Conservation (phyloP, 345 rosid species). For the Rhizophora apiculata region DNA sequence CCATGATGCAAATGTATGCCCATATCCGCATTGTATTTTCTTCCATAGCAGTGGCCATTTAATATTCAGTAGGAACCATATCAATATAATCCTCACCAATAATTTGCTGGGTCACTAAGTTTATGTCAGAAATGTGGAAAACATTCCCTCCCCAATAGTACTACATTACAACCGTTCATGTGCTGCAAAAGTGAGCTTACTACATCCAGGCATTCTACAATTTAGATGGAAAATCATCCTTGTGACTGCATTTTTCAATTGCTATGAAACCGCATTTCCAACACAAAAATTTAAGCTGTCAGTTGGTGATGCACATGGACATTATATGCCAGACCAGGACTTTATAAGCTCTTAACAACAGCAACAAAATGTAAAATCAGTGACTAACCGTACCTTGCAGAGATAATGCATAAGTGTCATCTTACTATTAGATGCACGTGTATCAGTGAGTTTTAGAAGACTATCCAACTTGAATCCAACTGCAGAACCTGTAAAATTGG, state of each 20-base stretch:
- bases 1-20: too few species aligned
- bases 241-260: background rate
- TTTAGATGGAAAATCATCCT: too few species aligned
- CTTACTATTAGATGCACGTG: conserved; percentile 87
- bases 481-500: conserved; percentile 73
- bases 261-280: too few species aligned
- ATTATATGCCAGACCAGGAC: background rate
- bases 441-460: conserved; percentile 85
- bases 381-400: conserved; percentile 64
- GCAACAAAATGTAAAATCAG: conserved; percentile 2
- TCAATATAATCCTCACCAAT: too few species aligned
- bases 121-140: conserved; percentile 1
- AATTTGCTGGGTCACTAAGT: background rate
- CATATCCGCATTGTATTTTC: too few species aligned
- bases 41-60: too few species aligned
- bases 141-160: background rate
- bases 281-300: too few species aligned
- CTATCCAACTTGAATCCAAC: conserved; percentile 98
- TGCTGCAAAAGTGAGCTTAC: background rate
- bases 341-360: background rate
- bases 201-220: background rate
- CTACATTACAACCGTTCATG: background rate
- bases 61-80: too few species aligned
- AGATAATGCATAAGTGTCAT: conserved; percentile 99
- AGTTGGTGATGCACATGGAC: too few species aligned